These are phyloP conservation scores for Vicia sativa DNA, from an alignment of 306 rosid species.

Conservation along the genomic window DNA sequence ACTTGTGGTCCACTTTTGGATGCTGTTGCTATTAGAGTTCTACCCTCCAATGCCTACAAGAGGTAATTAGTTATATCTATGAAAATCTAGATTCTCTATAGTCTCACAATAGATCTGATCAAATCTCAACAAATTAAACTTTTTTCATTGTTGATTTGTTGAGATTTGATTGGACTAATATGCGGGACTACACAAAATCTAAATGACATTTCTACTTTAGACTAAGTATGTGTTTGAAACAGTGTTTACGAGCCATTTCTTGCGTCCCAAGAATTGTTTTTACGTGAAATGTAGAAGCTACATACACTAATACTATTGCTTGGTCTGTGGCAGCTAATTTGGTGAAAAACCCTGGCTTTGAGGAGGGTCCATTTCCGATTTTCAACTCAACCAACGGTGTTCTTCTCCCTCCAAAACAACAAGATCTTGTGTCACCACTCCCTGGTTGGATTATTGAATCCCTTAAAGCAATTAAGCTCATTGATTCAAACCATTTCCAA, in stretches of 20 bases:
- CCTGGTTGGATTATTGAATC: conserved; percentile 96
- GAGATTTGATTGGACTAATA: not conserved
- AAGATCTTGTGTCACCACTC: conserved; percentile 81
- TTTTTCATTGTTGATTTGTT: not conserved
- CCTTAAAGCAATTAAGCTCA: conserved; percentile 81
- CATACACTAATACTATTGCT: not conserved
- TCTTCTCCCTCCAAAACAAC: conserved; percentile 84
- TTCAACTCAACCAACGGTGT: conserved; percentile 79
- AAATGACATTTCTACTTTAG: no score
- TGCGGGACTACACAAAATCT: no score
- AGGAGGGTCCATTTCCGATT: conserved; percentile 84
- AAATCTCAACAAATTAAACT: not conserved
- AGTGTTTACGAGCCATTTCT: no score
- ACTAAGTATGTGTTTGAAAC: no score
- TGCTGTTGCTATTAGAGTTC: conserved; percentile 83
- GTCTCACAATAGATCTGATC: not conserved
- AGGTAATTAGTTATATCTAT: conserved; percentile 45
- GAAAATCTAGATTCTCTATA: not conserved
- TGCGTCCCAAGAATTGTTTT: no score
- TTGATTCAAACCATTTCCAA: conserved; percentile 55
- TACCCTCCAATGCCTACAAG: conserved; percentile 56
- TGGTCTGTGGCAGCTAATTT: conserved; percentile 65
- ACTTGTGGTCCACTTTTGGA: conserved; percentile 94
- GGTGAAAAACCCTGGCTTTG: conserved; percentile 77
- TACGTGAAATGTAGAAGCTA: no score